Evolutionary conservation across 2,329 filamentous ascomycete species (phyloP).

Genomic region (Botrytis byssoidea): DNA sequence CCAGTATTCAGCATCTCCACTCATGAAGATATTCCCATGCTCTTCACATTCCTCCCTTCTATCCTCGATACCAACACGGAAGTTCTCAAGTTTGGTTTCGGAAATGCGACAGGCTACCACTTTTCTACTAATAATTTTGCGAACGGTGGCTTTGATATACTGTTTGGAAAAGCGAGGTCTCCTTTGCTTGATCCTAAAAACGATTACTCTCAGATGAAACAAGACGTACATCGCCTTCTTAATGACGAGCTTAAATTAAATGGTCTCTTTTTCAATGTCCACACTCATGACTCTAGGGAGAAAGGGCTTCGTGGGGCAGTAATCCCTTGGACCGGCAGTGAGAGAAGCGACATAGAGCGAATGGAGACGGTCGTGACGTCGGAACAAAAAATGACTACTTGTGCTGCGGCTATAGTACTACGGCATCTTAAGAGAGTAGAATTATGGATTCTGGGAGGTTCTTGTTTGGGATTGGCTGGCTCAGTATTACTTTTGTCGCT

Average conservation of each 20-base stretch:
- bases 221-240: neutral
- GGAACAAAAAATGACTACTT: neutral
- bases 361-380: neutral
- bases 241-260: neutral
- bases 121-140: neutral
- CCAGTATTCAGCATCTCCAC: neutral
- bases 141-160: constrained; percentile 2
- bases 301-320: neutral
- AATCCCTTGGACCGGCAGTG: neutral
- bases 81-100: neutral
- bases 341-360: neutral
- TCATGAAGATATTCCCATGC: neutral
- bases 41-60: constrained; percentile 3
- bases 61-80: neutral
- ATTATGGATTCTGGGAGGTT: neutral
- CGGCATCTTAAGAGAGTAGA: neutral
- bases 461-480: neutral
- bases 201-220: neutral
- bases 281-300: too few species aligned
- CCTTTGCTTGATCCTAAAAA: neutral
- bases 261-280: neutral
- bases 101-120: neutral
- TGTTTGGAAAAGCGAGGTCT: neutral
- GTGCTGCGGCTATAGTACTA: neutral
- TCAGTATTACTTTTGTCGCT: neutral